These are phyloP conservation scores for Nyssa sinensis DNA, from an alignment of 148 eudicot species.

Conservation along the genomic window DNA sequence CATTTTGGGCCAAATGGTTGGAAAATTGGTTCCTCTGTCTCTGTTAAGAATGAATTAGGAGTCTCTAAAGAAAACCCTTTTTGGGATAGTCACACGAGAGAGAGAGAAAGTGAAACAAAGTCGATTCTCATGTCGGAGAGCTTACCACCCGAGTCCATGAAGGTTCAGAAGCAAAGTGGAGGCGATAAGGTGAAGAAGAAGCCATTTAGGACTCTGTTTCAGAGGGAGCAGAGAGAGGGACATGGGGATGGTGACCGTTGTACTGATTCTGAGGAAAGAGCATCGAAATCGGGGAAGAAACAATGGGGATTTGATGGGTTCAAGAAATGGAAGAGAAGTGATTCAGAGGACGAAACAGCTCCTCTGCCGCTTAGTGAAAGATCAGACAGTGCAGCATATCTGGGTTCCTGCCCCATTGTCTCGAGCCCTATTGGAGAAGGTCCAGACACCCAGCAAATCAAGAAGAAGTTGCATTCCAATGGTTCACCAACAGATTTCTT, in stretches of 20 bases:
- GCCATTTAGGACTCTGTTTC: conserved; percentile 36
- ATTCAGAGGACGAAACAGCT: conserved; percentile 59
- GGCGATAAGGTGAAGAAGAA: conserved; percentile 42
- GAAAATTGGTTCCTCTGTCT: neutral
- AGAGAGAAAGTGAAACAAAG: conserved; percentile 30
- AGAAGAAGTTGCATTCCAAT: conserved; percentile 55
- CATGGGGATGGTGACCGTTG: conserved; percentile 11
- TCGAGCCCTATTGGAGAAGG: conserved; percentile 34
- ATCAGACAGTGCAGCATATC: conserved; percentile 33
- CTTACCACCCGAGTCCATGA: conserved; percentile 27
- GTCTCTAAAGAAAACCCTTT: conserved; percentile 58
- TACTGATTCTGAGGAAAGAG: conserved; percentile 29
- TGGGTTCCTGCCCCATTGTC: conserved; percentile 21
- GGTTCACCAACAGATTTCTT: conserved; percentile 61
- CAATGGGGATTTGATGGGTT: conserved; percentile 73
- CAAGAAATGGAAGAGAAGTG: conserved; percentile 64
- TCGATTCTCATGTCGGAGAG: conserved; percentile 62
- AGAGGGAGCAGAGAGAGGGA: conserved; percentile 19
- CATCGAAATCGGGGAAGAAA: conserved; percentile 36
- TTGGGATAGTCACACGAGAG: conserved; percentile 35
- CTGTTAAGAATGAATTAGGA: conserved; percentile 25
- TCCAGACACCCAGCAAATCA: conserved; percentile 46
- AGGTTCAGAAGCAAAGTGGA: conserved; percentile 20
- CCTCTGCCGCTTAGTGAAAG: conserved; percentile 50
- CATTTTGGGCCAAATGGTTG: conserved; percentile 16